Evolutionary conservation across 176 grass and related monocot species (phyloP).

Genomic region (Musa itinerans): DNA sequence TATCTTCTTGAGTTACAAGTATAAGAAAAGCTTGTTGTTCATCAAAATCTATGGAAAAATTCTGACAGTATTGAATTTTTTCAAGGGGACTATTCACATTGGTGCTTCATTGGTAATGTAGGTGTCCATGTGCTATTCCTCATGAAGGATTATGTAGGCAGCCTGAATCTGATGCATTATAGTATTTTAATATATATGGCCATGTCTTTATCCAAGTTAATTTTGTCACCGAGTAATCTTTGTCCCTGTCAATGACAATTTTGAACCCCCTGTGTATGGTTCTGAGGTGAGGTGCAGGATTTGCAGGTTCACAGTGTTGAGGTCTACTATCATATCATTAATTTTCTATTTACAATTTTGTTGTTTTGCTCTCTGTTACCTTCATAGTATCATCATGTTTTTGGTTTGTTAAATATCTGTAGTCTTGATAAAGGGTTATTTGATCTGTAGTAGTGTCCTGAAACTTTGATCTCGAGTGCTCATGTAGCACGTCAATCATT

Average conservation of each 20-base stretch:
- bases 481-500: background rate
- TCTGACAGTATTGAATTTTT: background rate
- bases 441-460: background rate
- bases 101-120: background rate
- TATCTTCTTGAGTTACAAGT: background rate
- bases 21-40: background rate
- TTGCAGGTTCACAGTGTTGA: background rate
- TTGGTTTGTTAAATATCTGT: background rate
- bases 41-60: background rate
- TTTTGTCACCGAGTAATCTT: background rate
- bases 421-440: background rate
- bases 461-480: background rate
- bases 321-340: background rate
- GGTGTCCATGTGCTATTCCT: background rate
- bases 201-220: background rate
- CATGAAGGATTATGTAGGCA: background rate
- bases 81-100: background rate
- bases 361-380: background rate
- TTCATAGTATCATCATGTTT: background rate
- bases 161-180: background rate
- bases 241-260: background rate
- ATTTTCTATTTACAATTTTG: background rate
- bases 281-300: background rate
- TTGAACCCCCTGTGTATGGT: background rate
- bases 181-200: background rate